Evolutionary conservation across 2,329 filamentous ascomycete genomes (phyloP).

Genomic region (Didymella segeticola): DNA sequence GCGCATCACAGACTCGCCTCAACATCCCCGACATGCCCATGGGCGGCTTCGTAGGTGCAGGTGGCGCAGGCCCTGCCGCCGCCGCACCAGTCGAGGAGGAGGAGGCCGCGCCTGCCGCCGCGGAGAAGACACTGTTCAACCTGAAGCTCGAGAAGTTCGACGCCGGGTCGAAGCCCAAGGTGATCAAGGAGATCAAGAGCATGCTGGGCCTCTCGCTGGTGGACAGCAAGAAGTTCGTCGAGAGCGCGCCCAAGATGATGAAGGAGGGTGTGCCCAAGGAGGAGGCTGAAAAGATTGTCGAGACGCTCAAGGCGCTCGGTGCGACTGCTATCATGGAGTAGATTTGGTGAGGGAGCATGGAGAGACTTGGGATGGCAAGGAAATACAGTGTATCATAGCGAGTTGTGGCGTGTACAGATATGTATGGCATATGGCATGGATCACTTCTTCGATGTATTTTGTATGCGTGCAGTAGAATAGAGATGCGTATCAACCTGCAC

Average conservation of each 20-base stretch:
- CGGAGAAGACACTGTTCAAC: slow-evolving; percentile 97
- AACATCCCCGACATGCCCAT: slow-evolving; percentile 99
- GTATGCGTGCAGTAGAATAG: slow-evolving; percentile 29
- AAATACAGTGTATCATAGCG: slow-evolving; percentile 43
- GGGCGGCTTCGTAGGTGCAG: slow-evolving; percentile 82
- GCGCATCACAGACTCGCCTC: slow-evolving; percentile 72
- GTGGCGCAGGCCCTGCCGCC: slow-evolving; percentile 64
- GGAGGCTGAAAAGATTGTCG: slow-evolving; percentile 98
- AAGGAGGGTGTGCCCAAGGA: slow-evolving; percentile 99
- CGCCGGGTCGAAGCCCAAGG: slow-evolving; percentile 88
- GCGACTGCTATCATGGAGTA: slow-evolving; percentile 93
- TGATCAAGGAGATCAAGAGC: slow-evolving; percentile 99
- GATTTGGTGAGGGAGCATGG: slow-evolving; percentile 22
- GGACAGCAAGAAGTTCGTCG: slow-evolving; percentile 99
- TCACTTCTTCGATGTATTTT: slow-evolving; percentile 39
- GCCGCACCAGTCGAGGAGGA: slow-evolving; percentile 75
- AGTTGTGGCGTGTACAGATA: slow-evolving; percentile 49
- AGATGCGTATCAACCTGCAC: slow-evolving; percentile 20
- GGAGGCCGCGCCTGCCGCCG: slow-evolving; percentile 84
- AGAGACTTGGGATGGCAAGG: not conserved
- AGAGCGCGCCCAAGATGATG: slow-evolving; percentile 97
- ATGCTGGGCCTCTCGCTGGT: slow-evolving; percentile 94
- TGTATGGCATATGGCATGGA: slow-evolving; percentile 34
- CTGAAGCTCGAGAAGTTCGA: slow-evolving; percentile 94
- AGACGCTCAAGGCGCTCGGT: slow-evolving; percentile 90